Evolutionary conservation across 805 yeast species (phyloP).

Genomic region (Pichia ethanolica): DNA sequence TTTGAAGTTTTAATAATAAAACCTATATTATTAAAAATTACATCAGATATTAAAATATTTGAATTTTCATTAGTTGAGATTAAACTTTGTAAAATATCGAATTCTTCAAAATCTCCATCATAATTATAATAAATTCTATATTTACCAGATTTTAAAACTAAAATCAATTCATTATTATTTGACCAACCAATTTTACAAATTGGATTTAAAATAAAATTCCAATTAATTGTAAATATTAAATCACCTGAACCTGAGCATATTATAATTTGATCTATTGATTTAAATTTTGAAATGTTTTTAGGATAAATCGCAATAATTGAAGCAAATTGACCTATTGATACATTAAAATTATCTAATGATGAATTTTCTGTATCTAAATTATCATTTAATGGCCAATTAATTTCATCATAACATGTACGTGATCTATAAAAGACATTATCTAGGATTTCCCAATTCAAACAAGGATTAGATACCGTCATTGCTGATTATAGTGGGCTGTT

Average conservation of each 20-base stretch:
- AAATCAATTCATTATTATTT: constrained; percentile 44
- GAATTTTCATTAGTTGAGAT: neutral
- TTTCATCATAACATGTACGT: constrained; percentile 45
- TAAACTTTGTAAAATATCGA: constrained; percentile 20
- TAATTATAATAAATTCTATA: constrained; percentile 58
- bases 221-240: constrained; percentile 26
- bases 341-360: constrained; percentile 22
- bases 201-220: constrained; percentile 41
- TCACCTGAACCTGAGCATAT: constrained; percentile 31
- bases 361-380: too few relatives aligned
- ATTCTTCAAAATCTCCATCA: constrained; percentile 58
- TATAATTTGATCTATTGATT: constrained; percentile 15
- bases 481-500: neutral
- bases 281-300: constrained; percentile 10
- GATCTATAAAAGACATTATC: constrained; percentile 62
- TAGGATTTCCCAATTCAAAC: constrained; percentile 65
- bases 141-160: constrained; percentile 45
- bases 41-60: constrained; percentile 3
- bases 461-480: constrained; percentile 25
- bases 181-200: constrained; percentile 51
- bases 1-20: constrained; percentile 37
- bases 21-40: constrained; percentile 34
- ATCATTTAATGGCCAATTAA: constrained; percentile 38
- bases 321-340: constrained; percentile 44
- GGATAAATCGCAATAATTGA: constrained; percentile 50